phyloP scores from a whole-genome alignment of 1,284 basidiomycete species.

The Tetrapyrgos nigripes region DNA sequence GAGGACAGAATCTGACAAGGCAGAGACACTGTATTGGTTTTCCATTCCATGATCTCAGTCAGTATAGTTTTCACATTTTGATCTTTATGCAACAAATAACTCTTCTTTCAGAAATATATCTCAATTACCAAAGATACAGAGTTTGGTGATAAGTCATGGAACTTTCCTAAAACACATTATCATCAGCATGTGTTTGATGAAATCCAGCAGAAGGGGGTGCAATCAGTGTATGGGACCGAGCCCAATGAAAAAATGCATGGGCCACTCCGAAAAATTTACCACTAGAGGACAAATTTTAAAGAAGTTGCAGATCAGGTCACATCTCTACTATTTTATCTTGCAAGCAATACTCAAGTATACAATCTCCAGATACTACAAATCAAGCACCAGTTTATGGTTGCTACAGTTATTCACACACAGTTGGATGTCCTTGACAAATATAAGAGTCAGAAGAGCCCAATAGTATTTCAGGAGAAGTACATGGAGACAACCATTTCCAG shows the following conservation, averaged over 20 bases:
- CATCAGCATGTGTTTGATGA: slow-evolving; percentile 37
- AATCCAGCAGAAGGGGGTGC: too few species aligned
- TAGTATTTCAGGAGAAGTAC: neutral
- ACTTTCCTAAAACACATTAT: slow-evolving; percentile 42
- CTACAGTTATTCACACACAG: slow-evolving; percentile 18
- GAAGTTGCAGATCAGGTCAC: too few species aligned
- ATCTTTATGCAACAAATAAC: slow-evolving; percentile 28
- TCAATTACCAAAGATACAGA: slow-evolving; percentile 22
- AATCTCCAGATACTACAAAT: slow-evolving; percentile 27
- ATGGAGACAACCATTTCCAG: too few species aligned
- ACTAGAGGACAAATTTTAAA: too few species aligned
- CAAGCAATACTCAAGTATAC: neutral
- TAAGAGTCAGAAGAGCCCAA: neutral
- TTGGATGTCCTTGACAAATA: slow-evolving; percentile 22
- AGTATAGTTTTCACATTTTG: too few species aligned
- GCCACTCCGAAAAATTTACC: too few species aligned
- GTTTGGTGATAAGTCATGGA: too few species aligned
- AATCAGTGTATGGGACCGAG: too few species aligned
- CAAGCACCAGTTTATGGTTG: slow-evolving; percentile 23
- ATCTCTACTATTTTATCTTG: neutral
- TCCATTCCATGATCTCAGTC: too few species aligned
- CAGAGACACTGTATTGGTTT: slow-evolving; percentile 21
- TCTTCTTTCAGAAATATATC: slow-evolving; percentile 2
- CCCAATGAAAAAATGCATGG: too few species aligned
- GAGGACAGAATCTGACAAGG: slow-evolving; percentile 33